Evolutionary conservation across 495 filamentous ascomycete species (phyloP).

Genomic region (Aspergillus sclerotiicarbonarius): DNA sequence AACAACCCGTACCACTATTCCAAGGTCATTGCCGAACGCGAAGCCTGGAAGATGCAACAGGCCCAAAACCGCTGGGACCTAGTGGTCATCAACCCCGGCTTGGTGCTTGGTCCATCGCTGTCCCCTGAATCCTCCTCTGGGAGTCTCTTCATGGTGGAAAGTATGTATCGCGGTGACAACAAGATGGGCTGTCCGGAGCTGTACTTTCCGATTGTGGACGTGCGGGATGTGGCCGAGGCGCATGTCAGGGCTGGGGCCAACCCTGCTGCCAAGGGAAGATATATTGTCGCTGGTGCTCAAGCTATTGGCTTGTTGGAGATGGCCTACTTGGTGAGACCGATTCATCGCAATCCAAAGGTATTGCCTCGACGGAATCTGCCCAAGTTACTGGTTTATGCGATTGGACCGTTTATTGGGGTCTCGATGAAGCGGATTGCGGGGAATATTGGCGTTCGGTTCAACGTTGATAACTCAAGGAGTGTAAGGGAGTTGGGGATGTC

Average conservation of each 20-base stretch:
- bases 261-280: background rate
- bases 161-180: background rate
- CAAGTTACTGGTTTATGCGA: background rate
- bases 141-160: background rate
- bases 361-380: background rate
- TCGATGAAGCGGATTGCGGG: background rate
- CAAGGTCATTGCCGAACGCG: slow-evolving; percentile 3
- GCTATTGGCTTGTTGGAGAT: background rate
- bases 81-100: background rate
- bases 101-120: background rate
- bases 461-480: background rate
- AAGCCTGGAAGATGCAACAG: background rate
- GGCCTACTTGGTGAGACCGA: background rate
- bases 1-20: slow-evolving; percentile 3
- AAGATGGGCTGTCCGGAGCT: background rate
- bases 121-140: background rate
- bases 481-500: slow-evolving; percentile 1
- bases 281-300: background rate
- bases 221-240: slow-evolving; percentile 1
- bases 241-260: background rate
- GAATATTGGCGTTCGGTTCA: background rate
- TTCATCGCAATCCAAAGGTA: background rate
- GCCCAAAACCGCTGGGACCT: background rate
- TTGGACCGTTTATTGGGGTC: background rate
- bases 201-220: background rate